These are phyloP conservation scores for Nannochloris sp. DNA, from an alignment of 139 green algal species.

Conservation along the genomic window DNA sequence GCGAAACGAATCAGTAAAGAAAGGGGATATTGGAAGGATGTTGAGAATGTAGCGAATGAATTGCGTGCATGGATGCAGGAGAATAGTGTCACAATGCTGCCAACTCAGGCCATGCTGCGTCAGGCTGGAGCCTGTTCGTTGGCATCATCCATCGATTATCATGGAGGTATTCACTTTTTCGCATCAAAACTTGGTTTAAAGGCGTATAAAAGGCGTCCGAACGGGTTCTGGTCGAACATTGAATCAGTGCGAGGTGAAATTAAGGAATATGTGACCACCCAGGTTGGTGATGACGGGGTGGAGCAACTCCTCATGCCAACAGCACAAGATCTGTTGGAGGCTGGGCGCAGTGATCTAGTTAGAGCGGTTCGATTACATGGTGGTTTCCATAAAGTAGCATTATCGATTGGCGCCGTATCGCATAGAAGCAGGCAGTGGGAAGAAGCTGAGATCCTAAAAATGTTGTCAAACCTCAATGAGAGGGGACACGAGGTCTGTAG, in stretches of 20 bases:
- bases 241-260: slow-evolving; percentile 16
- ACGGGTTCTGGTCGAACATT: slow-evolving; percentile 25
- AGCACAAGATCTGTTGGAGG: slow-evolving; percentile 17
- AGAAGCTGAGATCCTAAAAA: not conserved
- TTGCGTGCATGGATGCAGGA: slow-evolving; percentile 30
- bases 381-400: slow-evolving; percentile 18
- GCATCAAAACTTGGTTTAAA: slow-evolving; percentile 13
- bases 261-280: slow-evolving; percentile 4
- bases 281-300: no score
- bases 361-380: slow-evolving; percentile 24
- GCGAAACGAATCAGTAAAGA: no score
- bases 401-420: slow-evolving; percentile 11
- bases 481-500: no score
- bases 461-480: not conserved
- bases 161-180: slow-evolving; percentile 23
- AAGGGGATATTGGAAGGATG: slow-evolving; percentile 27
- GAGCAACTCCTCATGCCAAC: slow-evolving; percentile 5
- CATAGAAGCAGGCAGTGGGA: not conserved
- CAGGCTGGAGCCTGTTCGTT: slow-evolving; percentile 24
- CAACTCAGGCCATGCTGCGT: slow-evolving; percentile 26
- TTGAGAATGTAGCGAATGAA: slow-evolving; percentile 34
- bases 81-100: slow-evolving; percentile 12
- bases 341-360: slow-evolving; percentile 23
- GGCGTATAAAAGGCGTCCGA: slow-evolving; percentile 9
- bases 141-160: slow-evolving; percentile 6